These are phyloP conservation scores for Monosporascus sp. DNA, from an alignment of 2,329 filamentous ascomycete species.

Conservation along the genomic window DNA sequence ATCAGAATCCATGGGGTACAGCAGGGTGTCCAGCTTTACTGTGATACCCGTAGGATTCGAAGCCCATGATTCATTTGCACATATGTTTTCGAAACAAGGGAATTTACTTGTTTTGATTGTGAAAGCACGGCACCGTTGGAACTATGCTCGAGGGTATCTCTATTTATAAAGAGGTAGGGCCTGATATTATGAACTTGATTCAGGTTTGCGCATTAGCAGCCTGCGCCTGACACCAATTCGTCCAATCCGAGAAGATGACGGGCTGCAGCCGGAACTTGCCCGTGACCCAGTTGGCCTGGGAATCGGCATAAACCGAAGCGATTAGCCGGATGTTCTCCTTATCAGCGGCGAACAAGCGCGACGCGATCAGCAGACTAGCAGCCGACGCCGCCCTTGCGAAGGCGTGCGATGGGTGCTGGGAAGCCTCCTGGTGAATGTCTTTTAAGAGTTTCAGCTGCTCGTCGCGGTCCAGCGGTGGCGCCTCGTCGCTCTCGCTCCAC, in stretches of 20 bases:
- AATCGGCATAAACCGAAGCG: slow-evolving; percentile 58
- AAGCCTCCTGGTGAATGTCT: slow-evolving; percentile 63
- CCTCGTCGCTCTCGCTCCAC: slow-evolving; percentile 35
- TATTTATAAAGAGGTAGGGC: too few species aligned
- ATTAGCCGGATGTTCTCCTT: slow-evolving; percentile 48
- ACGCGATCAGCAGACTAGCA: slow-evolving; percentile 62
- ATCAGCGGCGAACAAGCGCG: slow-evolving; percentile 51
- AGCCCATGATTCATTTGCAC: too few species aligned
- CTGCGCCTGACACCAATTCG: slow-evolving; percentile 62
- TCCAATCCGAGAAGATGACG: slow-evolving; percentile 66
- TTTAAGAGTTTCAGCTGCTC: slow-evolving; percentile 53
- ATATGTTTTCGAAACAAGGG: too few species aligned
- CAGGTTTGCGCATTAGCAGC: slow-evolving; percentile 21
- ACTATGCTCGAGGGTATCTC: too few species aligned
- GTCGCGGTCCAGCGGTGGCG: slow-evolving; percentile 34
- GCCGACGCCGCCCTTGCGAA: slow-evolving; percentile 72
- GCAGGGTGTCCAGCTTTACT: too few species aligned
- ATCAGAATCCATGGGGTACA: too few species aligned
- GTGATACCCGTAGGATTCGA: too few species aligned
- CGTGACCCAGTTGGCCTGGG: slow-evolving; percentile 54
- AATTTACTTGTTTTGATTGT: too few species aligned
- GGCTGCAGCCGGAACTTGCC: slow-evolving; percentile 56
- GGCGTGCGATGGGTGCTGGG: slow-evolving; percentile 57
- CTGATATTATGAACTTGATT: too few species aligned
- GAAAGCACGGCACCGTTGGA: too few species aligned